Conservation (phyloP, 345 rosid genomes). For the Excoecaria agallocha region DNA sequence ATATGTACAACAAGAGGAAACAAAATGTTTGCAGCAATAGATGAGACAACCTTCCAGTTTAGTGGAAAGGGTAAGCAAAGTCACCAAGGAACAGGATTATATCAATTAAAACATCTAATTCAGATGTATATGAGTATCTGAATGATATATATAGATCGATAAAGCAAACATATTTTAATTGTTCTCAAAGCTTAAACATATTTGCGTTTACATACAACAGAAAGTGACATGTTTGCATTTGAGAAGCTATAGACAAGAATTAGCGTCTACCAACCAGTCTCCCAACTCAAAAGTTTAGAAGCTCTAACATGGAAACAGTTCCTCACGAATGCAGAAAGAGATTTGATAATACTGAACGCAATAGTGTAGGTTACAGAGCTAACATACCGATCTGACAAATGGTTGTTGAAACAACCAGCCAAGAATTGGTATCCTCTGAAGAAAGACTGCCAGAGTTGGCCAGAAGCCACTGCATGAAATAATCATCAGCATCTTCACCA, state of each 20-base stretch:
- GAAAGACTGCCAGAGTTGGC: constrained; percentile 87
- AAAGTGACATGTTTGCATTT: too few relatives aligned
- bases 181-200: too few relatives aligned
- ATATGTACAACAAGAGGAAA: too few relatives aligned
- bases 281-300: background rate
- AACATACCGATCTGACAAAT: constrained; percentile 72
- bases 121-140: too few relatives aligned
- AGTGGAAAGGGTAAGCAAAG: too few relatives aligned
- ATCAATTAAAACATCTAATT: too few relatives aligned
- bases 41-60: too few relatives aligned
- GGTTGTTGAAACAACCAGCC: constrained; percentile 93
- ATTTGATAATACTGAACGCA: background rate
- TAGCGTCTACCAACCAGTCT: background rate
- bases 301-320: background rate
- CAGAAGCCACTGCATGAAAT: constrained; percentile 80
- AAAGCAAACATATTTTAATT: too few relatives aligned
- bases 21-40: too few relatives aligned
- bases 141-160: too few relatives aligned
- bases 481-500: constrained; percentile 24
- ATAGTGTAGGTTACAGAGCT: background rate
- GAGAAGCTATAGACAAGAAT: background rate
- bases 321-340: background rate
- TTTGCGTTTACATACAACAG: too few relatives aligned
- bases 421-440: constrained; percentile 91
- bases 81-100: too few relatives aligned